These are phyloP conservation scores for Rhododendron molle DNA, from an alignment of 148 eudicot genomes.

Conservation along the genomic window DNA sequence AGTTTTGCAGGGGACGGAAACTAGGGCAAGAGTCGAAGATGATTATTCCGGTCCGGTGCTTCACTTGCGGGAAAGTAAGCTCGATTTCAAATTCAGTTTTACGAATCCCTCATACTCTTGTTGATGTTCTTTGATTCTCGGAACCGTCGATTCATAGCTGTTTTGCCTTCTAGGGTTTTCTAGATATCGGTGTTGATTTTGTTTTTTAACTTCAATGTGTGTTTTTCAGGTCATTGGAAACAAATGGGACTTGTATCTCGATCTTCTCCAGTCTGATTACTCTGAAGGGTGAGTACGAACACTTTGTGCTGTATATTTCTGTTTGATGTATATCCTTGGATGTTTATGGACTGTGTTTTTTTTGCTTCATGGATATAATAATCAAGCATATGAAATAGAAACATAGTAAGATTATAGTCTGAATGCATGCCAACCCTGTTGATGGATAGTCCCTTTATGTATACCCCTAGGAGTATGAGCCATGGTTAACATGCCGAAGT, in stretches of 20 bases:
- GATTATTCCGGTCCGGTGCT: constrained; percentile 60
- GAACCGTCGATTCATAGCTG: too few species aligned
- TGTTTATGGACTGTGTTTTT: not conserved
- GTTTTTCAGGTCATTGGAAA: constrained; percentile 77
- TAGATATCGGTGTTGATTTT: not conserved
- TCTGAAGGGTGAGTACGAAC: constrained; percentile 57
- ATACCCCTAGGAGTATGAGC: not conserved
- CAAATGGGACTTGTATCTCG: constrained; percentile 93
- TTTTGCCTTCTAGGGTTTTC: not conserved
- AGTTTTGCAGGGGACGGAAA: too few species aligned
- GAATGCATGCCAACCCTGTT: not conserved
- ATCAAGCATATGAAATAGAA: not conserved
- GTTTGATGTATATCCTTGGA: not conserved
- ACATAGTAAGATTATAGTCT: not conserved
- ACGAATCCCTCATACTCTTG: not conserved
- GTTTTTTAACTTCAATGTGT: not conserved
- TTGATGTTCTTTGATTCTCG: not conserved
- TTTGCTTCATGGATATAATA: not conserved
- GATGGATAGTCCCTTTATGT: not conserved
- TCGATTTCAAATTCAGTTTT: not conserved
- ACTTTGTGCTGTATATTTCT: not conserved
- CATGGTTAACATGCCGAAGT: not conserved
- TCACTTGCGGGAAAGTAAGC: constrained; percentile 51
- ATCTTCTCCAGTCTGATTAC: constrained; percentile 92
- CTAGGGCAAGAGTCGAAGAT: constrained; percentile 9